These are phyloP conservation scores for Nematocida sp. DNA, from an alignment of 371 early-diverging fungal species.

Conservation along the genomic window DNA sequence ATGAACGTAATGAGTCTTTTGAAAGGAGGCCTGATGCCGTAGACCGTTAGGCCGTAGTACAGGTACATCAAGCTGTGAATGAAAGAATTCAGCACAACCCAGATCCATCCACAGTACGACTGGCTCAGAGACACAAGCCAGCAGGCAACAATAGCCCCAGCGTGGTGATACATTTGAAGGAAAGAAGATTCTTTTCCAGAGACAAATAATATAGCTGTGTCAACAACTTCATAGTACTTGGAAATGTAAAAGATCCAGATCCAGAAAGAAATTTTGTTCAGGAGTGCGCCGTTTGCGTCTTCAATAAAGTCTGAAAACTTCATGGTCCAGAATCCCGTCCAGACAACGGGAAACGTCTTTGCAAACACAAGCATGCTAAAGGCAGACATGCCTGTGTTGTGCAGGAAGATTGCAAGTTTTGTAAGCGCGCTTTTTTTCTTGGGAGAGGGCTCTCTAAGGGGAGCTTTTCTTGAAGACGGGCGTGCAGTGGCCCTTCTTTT, in stretches of 20 bases:
- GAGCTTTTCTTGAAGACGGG: neutral
- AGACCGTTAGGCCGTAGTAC: constrained; percentile 47
- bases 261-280: constrained; percentile 24
- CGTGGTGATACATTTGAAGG: constrained; percentile 59
- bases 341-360: constrained; percentile 44
- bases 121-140: constrained; percentile 46
- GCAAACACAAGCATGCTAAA: constrained; percentile 52
- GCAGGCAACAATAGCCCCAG: constrained; percentile 55
- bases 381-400: constrained; percentile 48
- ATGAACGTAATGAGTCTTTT: constrained; percentile 53
- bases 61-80: constrained; percentile 57
- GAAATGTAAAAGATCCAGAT: constrained; percentile 57
- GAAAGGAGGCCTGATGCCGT: constrained; percentile 48
- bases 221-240: constrained; percentile 53
- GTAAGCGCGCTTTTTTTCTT: neutral
- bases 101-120: constrained; percentile 54
- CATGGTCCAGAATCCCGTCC: constrained; percentile 4
- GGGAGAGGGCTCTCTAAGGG: neutral
- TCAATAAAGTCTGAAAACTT: constrained; percentile 24
- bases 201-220: constrained; percentile 50
- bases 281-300: constrained; percentile 13
- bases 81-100: constrained; percentile 57
- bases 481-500: neutral
- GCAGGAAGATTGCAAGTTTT: constrained; percentile 33
- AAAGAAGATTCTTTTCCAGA: constrained; percentile 50